A percentile compares a stretch with the other conserved stretches of the same genome.
Conservation (phyloP, 2,329 filamentous ascomycete genomes). For the Colletotrichum scovillei region DNA sequence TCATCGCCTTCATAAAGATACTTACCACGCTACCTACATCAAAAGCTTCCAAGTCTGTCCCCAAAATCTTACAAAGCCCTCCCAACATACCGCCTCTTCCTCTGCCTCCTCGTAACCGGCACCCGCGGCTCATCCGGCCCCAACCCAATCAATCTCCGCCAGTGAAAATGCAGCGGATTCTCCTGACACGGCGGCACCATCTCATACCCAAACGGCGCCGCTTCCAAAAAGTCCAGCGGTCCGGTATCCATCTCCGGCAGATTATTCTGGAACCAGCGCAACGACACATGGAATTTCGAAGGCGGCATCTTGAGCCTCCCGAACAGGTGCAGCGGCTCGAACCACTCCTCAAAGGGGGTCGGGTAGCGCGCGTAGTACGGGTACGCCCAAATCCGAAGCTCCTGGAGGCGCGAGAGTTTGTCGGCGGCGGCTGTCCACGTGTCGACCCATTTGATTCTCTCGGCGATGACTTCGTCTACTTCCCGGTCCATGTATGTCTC, state of each 20-base stretch:
- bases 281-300: not conserved
- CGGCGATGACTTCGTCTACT: not conserved
- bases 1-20: no score
- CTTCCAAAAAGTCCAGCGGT: slow-evolving; percentile 17
- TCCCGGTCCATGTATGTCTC: slow-evolving; percentile 20
- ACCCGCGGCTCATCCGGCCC: slow-evolving; percentile 1
- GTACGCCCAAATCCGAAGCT: slow-evolving; percentile 25
- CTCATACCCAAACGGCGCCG: slow-evolving; percentile 22
- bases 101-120: slow-evolving; percentile 12
- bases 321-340: slow-evolving; percentile 18
- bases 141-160: slow-evolving; percentile 16
- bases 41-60: no score
- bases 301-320: not conserved
- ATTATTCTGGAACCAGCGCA: slow-evolving; percentile 26
- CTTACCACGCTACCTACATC: no score
- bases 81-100: not conserved
- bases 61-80: not conserved
- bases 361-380: slow-evolving; percentile 25
- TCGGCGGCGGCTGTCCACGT: slow-evolving; percentile 1
- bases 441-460: slow-evolving; percentile 2
- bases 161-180: slow-evolving; percentile 23
- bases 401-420: slow-evolving; percentile 2
- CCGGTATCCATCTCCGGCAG: slow-evolving; percentile 7
- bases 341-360: slow-evolving; percentile 29
- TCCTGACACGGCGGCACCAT: slow-evolving; percentile 6